Conservation (phyloP, 2,329 filamentous ascomycete species). For the Colletotrichum musicola region DNA sequence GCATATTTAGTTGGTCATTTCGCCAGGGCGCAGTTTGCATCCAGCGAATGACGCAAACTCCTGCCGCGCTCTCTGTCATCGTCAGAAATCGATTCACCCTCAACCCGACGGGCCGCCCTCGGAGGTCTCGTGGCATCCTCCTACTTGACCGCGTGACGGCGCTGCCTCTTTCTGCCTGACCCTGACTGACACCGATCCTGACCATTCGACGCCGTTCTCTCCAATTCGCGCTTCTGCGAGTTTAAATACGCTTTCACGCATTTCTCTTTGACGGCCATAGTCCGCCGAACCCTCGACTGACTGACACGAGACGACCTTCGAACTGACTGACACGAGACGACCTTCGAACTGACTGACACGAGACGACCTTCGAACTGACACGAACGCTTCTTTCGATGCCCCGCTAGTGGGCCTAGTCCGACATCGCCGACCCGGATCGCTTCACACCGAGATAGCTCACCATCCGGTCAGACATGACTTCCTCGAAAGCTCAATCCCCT, state of each 20-base stretch:
- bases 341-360: neutral
- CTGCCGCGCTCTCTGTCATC: slow-evolving; percentile 35
- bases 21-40: slow-evolving; percentile 34
- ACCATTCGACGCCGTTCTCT: neutral
- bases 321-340: no score
- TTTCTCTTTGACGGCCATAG: neutral
- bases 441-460: neutral
- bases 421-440: slow-evolving; percentile 16
- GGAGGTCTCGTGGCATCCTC: slow-evolving; percentile 40
- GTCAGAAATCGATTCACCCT: slow-evolving; percentile 36
- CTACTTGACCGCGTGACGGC: slow-evolving; percentile 41
- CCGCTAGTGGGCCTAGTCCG: slow-evolving; percentile 32
- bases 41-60: slow-evolving; percentile 38
- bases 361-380: slow-evolving; percentile 21
- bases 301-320: slow-evolving; percentile 1
- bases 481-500: slow-evolving; percentile 25
- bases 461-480: slow-evolving; percentile 25
- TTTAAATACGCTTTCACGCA: slow-evolving; percentile 8
- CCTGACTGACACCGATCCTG: neutral
- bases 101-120: slow-evolving; percentile 27
- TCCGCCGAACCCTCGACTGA: neutral
- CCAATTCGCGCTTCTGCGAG: slow-evolving; percentile 2
- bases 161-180: slow-evolving; percentile 26
- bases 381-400: slow-evolving; percentile 18
- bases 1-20: slow-evolving; percentile 36